Evolutionary conservation across 2,329 filamentous ascomycete genomes (phyloP), one percentile per base, ranked within the genome.

Genomic region (Botrytis porri): DNA sequence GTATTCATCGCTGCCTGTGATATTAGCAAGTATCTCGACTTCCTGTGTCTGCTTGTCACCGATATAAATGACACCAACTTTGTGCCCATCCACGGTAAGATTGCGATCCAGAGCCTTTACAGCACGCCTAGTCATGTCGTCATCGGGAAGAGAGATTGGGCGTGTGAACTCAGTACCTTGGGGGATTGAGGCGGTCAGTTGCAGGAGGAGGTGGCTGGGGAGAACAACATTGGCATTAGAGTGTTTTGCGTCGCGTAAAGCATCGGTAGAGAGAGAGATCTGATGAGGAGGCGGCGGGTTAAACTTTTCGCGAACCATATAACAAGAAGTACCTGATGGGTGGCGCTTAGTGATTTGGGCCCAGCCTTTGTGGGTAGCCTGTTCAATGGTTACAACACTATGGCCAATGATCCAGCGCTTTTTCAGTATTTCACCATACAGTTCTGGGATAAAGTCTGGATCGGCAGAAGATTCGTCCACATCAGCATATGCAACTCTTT

Each of bases 21-120:
- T 89, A 77, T 99, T 99, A 78, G 92, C 88, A 41, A 99, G 86
- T 51, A 98, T 97, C 72, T 97, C 93, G 0, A 86, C 84, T 81
- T 98, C 96, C 1, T 90, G 84, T 0, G 88, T 93, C 82, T 99
- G 96, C 10, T 92, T 92, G 78, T 97, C 91, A 71, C 92, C 94
- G 75, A 98, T 92, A 82, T 98, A 99, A 59, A 99, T 90, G 35
- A 99, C 92, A 25, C 96, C 96, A 60, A 97, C 92, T 82, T 97
- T 98, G 85, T 98, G 94, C 10, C 94, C 94, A 82, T 99, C 96
- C 7, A 99, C 91, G 14, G 94, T 95, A 54, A 95, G 92, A 76
- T 90, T 97, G 45, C 91, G 90, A 82, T 99, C 96, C 81, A 99
- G 97, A 20, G 89, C 86, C 54, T 88, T 88, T 57, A 99, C 90